These are phyloP conservation scores for Fragosphaeria purpurea DNA, from an alignment of 2,329 filamentous ascomycete genomes.

Conservation along the genomic window DNA sequence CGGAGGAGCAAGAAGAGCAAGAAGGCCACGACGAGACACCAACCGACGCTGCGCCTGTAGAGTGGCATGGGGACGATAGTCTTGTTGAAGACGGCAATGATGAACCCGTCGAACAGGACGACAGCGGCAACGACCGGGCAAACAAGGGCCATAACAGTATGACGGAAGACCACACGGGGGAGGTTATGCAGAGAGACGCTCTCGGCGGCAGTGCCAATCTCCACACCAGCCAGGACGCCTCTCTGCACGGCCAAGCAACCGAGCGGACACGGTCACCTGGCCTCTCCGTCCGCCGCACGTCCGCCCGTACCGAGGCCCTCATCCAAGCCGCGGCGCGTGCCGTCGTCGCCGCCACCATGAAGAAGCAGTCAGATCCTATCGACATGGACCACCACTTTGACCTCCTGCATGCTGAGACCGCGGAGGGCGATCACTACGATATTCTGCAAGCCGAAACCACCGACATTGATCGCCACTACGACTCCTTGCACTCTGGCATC, in stretches of 20 bases:
- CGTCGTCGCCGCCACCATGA: slow-evolving; percentile 36
- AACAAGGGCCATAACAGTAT: not conserved
- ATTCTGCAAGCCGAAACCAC: too few relatives aligned
- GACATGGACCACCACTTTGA: slow-evolving; percentile 8
- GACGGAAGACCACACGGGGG: slow-evolving; percentile 5
- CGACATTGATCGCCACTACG: too few relatives aligned
- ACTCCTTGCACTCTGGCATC: slow-evolving; percentile 10
- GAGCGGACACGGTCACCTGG: slow-evolving; percentile 4
- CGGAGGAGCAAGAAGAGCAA: not conserved
- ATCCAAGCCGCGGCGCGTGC: slow-evolving; percentile 43
- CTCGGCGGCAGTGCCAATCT: too few relatives aligned
- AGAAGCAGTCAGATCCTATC: slow-evolving; percentile 20
- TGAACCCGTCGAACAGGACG: not conserved
- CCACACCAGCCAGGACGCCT: too few relatives aligned
- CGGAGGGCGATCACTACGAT: too few relatives aligned
- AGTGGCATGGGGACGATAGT: too few relatives aligned
- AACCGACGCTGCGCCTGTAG: too few relatives aligned
- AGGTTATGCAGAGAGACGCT: not conserved
- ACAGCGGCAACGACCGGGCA: not conserved
- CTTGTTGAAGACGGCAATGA: not conserved
- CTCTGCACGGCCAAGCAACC: too few relatives aligned
- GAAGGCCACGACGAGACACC: not conserved
- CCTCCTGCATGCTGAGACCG: not conserved
- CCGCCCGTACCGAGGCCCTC: slow-evolving; percentile 37
- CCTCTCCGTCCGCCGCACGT: slow-evolving; percentile 26